Conservation (phyloP, 495 filamentous ascomycete genomes). For the Neurospora hispaniola region DNA sequence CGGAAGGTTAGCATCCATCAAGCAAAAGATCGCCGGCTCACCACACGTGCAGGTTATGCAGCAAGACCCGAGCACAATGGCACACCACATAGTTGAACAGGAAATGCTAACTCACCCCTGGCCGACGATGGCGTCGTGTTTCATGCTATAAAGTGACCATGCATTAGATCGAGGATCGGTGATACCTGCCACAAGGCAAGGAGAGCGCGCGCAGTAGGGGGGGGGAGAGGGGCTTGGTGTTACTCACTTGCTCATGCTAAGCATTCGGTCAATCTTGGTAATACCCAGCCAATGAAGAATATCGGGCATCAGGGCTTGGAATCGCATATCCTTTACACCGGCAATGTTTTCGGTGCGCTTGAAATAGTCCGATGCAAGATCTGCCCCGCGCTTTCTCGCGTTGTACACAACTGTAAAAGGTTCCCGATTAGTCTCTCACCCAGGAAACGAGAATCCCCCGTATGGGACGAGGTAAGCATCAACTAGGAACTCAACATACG, state of each 20-base stretch:
- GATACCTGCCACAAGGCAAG: neutral
- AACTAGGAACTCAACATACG: conserved; percentile 24
- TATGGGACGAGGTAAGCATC: neutral
- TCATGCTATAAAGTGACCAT: conserved; percentile 55
- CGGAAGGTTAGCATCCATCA: conserved; percentile 13
- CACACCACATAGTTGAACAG: neutral
- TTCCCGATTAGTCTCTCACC: conserved; percentile 18
- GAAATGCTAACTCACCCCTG: conserved; percentile 51
- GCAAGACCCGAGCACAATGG: neutral
- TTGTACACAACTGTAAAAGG: conserved; percentile 70
- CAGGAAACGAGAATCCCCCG: no score
- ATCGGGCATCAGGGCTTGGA: conserved; percentile 98
- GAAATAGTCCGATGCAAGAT: conserved; percentile 95
- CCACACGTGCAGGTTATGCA: conserved; percentile 5
- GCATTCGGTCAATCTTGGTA: conserved; percentile 96
- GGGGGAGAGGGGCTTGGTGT: neutral
- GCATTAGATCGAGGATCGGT: conserved; percentile 4
- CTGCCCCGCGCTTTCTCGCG: conserved; percentile 73
- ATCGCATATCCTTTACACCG: conserved; percentile 95
- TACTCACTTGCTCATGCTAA: conserved; percentile 91
- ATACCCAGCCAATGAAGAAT: conserved; percentile 98
- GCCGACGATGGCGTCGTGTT: conserved; percentile 94
- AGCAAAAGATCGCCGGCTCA: conserved; percentile 1
- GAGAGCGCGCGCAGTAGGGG: neutral
- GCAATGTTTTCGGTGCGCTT: conserved; percentile 94